Conservation (phyloP, 2,329 filamentous ascomycete genomes). For the Albophoma yamanashiensis region DNA sequence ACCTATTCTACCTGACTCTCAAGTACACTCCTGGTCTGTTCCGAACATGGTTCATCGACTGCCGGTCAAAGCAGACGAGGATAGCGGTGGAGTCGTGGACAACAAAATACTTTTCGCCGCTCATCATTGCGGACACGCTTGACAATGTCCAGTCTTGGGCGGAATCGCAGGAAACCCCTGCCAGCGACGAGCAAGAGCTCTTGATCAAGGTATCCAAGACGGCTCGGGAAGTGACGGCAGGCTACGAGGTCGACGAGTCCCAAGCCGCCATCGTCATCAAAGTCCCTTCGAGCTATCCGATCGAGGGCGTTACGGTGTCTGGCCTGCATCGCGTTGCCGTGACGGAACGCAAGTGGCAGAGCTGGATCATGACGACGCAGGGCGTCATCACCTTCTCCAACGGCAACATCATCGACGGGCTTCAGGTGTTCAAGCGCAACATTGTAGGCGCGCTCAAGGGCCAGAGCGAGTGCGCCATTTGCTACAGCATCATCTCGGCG, state of each 20-base stretch:
- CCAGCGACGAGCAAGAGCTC: constrained; percentile 43
- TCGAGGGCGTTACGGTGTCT: constrained; percentile 66
- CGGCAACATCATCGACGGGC: constrained; percentile 76
- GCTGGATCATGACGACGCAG: constrained; percentile 79
- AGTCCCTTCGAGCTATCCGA: constrained; percentile 71
- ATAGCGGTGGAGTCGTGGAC: constrained; percentile 78
- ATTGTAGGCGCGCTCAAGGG: constrained; percentile 82
- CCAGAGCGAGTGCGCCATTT: constrained; percentile 92
- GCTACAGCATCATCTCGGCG: constrained; percentile 84
- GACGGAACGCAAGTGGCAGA: constrained; percentile 84
- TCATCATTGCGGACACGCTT: constrained; percentile 55
- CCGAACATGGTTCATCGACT: constrained; percentile 75
- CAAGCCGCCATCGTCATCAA: constrained; percentile 73
- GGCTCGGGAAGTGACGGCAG: constrained; percentile 68
- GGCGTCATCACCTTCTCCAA: constrained; percentile 91
- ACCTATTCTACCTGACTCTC: constrained; percentile 76
- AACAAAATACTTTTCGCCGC: constrained; percentile 66
- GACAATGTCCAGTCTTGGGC: constrained; percentile 61
- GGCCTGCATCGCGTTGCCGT: constrained; percentile 78
- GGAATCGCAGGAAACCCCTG: constrained; percentile 35
- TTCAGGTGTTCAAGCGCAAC: constrained; percentile 78
- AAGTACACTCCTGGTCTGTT: constrained; percentile 69
- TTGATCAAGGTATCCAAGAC: constrained; percentile 60
- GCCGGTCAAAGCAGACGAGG: constrained; percentile 69
- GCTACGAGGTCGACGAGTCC: constrained; percentile 81